A percentile compares a stretch with the other conserved stretches of the same genome.
These are phyloP conservation scores for Trichoderma cornu-damae DNA, from an alignment of 2,329 filamentous ascomycete species.

Conservation along the genomic window DNA sequence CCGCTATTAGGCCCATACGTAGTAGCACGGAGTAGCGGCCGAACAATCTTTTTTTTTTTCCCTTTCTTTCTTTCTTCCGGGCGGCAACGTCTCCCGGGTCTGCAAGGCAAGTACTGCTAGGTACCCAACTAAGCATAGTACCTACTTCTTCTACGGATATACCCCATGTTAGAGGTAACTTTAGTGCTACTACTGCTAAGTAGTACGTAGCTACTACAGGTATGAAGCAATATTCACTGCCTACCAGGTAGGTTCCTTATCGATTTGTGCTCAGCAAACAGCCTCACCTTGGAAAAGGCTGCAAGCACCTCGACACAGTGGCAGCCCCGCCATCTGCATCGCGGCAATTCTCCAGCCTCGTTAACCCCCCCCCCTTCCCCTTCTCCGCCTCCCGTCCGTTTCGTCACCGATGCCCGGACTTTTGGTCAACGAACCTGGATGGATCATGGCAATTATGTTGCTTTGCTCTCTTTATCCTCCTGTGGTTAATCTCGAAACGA, in stretches of 20 bases:
- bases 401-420: background rate
- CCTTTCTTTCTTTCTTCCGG: too few relatives aligned
- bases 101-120: background rate
- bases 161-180: too few relatives aligned
- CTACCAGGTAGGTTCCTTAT: background rate
- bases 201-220: too few relatives aligned
- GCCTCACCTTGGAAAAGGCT: too few relatives aligned
- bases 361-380: slow-evolving; percentile 1
- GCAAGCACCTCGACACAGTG: background rate
- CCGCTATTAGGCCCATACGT: background rate
- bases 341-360: background rate
- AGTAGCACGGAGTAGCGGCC: too few relatives aligned
- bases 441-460: background rate
- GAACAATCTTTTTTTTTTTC: too few relatives aligned
- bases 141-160: too few relatives aligned
- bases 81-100: too few relatives aligned
- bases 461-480: background rate
- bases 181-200: too few relatives aligned
- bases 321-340: background rate
- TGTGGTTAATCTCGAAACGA: background rate
- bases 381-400: background rate
- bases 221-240: too few relatives aligned
- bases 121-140: too few relatives aligned
- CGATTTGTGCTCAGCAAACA: background rate
- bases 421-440: background rate